Conservation (phyloP, 495 filamentous ascomycete genomes). For the Penicillium bovifimosum region DNA sequence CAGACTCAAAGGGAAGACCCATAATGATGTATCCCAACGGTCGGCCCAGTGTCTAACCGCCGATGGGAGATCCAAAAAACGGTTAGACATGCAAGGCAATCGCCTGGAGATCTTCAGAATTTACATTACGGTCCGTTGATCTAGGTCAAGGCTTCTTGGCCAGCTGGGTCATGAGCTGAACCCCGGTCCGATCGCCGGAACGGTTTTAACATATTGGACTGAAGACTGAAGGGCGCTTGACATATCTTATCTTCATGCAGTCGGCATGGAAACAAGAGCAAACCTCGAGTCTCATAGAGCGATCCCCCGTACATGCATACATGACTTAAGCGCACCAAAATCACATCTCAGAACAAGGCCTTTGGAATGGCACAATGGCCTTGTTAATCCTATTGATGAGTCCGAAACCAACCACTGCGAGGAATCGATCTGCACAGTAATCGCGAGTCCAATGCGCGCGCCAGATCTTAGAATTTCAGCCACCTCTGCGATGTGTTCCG, state of each 20-base stretch:
- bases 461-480: constrained; percentile 25
- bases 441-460: constrained; percentile 13
- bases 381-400: constrained; percentile 18
- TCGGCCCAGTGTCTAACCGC: constrained; percentile 15
- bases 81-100: constrained; percentile 14
- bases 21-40: constrained; percentile 22
- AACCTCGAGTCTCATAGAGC: background rate
- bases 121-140: constrained; percentile 4
- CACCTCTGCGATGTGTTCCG: constrained; percentile 23
- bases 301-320: background rate
- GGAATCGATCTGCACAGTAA: constrained; percentile 23
- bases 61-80: constrained; percentile 2
- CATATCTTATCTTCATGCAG: constrained; percentile 6
- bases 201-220: background rate
- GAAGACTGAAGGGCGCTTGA: background rate
- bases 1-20: constrained; percentile 16
- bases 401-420: constrained; percentile 14
- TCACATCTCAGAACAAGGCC: background rate
- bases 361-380: constrained; percentile 14
- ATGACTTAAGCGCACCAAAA: background rate
- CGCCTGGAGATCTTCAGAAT: constrained; percentile 19
- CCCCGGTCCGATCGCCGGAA: background rate
- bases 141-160: background rate
- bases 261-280: constrained; percentile 11
- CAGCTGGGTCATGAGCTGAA: background rate